Base-by-base conservation (phyloP, 1,284 basidiomycete species). In the Pyrrhoderma lamaoense region DNA sequence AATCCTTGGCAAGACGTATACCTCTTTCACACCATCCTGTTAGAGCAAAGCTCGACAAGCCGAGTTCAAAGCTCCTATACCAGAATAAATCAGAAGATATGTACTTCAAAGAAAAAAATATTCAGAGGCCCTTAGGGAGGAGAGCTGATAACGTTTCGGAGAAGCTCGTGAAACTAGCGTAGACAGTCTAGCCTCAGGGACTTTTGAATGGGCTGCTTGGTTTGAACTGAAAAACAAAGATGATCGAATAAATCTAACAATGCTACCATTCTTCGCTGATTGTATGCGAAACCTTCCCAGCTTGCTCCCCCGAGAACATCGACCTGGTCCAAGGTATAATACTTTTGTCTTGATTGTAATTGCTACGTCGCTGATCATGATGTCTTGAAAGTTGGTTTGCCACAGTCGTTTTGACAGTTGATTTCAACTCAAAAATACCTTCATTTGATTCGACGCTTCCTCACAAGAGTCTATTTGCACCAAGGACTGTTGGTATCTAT, bases 341-440 rank as follows among this genome's bases (percentile, higher is more conserved):
- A n/a, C n/a, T n/a, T n/a, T n/a, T n/a, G n/a, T n/a, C n/a, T n/a
- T n/a, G 2, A 14, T 21, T 40, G 14, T 22, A 40, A 7, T 9
- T 11, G 9, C 35, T 37, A 11, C 35, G 11, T 22, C 21, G 5
- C n/a, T 16, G n/a, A 5, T 40, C 14, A 40, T 40, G 5, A 22
- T 40, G 14, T 16, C 38, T 40, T 8, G 8, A 31, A 50, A 80
- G 78, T 39, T 82, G 80, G 80, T 77, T 68, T 57, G 79, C 80
- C 3, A 84, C 82, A 0, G 69, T 83, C 62, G 68, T 71, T 1
- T 66, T 83, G 56, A 69, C 73, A 2, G 56, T 83, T 18, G 78
- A 82, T 57, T 83, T 80, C 68, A 81, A 79, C 57, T 70, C 70
- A 21, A 75, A 73, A 3, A 71, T 82, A 35, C 77, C 80, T 5